A percentile compares a stretch with the other conserved stretches of the same genome.
Evolutionary conservation across 768 basidiomycete species (phyloP).

Genomic region (Hydnomerulius pinastri): DNA sequence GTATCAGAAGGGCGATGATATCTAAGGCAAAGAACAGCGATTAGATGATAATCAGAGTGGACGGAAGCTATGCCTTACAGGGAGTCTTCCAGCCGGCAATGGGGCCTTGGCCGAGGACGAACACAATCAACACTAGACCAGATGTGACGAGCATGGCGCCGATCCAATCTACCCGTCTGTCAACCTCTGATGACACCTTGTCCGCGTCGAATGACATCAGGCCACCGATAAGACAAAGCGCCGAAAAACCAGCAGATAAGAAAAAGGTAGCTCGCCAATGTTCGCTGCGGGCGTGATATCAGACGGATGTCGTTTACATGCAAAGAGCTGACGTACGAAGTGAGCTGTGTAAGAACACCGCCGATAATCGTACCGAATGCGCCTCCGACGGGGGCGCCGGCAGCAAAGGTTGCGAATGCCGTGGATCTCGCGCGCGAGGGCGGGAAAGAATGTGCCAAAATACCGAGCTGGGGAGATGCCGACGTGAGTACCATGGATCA

Average conservation of each 20-base stretch:
- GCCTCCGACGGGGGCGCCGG: conserved; percentile 82
- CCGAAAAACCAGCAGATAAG: conserved; percentile 57
- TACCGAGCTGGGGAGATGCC: conserved; percentile 59
- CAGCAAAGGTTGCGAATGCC: conserved; percentile 83
- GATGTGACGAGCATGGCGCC: conserved; percentile 67
- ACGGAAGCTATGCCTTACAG: conserved; percentile 37
- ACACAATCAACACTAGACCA: conserved; percentile 70
- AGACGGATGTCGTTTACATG: not conserved
- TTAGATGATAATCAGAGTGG: conserved; percentile 21
- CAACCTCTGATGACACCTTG: conserved; percentile 34
- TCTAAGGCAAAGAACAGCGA: conserved; percentile 38
- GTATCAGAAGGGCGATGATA: conserved; percentile 67
- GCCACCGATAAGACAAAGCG: conserved; percentile 53
- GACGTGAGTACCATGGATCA: conserved; percentile 3
- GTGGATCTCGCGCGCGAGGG: conserved; percentile 63
- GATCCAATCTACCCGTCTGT: conserved; percentile 71
- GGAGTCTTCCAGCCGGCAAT: conserved; percentile 63
- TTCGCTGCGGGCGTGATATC: conserved; percentile 9
- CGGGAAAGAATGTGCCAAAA: conserved; percentile 79
- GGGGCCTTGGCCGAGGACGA: conserved; percentile 71
- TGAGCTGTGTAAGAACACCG: conserved; percentile 66
- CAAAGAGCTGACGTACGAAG: conserved; percentile 28
- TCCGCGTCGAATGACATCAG: conserved; percentile 66
- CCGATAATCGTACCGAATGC: conserved; percentile 71
- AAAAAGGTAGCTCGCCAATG: conserved; percentile 75